Evolutionary conservation across 176 grass and related monocot species (phyloP), one percentile per base, ranked within the genome.

Genomic region (Phragmites australis): DNA sequence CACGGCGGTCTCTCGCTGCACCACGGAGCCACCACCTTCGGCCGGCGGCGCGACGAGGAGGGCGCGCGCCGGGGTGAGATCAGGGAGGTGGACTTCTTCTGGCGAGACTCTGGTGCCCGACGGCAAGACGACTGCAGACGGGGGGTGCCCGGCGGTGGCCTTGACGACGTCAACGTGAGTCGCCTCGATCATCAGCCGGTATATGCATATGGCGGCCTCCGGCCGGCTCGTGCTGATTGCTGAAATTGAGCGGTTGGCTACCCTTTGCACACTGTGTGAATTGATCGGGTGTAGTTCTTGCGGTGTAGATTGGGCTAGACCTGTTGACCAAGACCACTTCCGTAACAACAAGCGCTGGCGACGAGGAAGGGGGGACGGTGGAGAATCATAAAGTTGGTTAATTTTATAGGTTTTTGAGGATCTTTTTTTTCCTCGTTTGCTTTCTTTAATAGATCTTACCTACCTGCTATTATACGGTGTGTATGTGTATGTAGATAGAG

Each of bases 1-100:
- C 67, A 65, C 27, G 40, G 68, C 18, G 42, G 12, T 21, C 68
- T 88, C 9, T 52, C 81, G 18, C 60, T 80, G 50, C 68, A 37
- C 15, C 14, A 18, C 39, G 76, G 23, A 11, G 71, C 17, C 54
- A 8, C 76, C 60, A 51, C 77, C 39, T 78, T 78, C 25, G 37
- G 53, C 14, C 32, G 22, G 9, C 60, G 60, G 68, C 62, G 17
- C 45, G 68, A 77, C 10, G 53, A 77, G 43, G 59, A 32, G 5
- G 29, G 12, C 18, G 27, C 6, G 17, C 26, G 63, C 77, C 55
- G 75, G n/a, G 40, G 57, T 3, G 84, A 86, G 51, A 90, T 90
- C 75, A 54, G 60, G 62, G 88, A 90, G 74, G 57, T 90, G 10
- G 84, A 87, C 77, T 87, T 90, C 69, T 90, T 90, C 76, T 84